phyloP scores from a whole-genome alignment of 345 rosid genomes.

The Pugionium cornutum region DNA sequence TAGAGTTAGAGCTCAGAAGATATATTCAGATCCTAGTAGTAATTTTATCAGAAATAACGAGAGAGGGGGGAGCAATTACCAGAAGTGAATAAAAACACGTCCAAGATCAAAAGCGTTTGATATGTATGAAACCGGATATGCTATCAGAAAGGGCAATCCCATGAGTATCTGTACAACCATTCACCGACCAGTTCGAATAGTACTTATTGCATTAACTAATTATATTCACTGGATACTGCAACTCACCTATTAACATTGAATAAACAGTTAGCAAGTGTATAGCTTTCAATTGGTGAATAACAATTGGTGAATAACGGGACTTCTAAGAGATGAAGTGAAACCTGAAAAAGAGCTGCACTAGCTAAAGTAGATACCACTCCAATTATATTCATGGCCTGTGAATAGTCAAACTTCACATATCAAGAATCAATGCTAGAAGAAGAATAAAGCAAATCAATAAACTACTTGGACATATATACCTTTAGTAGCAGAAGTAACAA shows the following conservation, averaged over 20 bases:
- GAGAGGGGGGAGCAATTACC: constrained; percentile 47
- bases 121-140: constrained; percentile 70
- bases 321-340: constrained; percentile 36
- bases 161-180: constrained; percentile 77
- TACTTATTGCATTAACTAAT: constrained; percentile 31
- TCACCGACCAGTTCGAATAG: constrained; percentile 34
- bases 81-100: constrained; percentile 91
- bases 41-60: background rate
- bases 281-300: constrained; percentile 15
- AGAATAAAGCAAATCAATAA: constrained; percentile 25
- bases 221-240: constrained; percentile 42
- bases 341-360: constrained; percentile 93
- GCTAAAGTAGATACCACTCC: constrained; percentile 78
- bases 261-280: constrained; percentile 35
- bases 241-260: constrained; percentile 61
- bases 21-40: background rate
- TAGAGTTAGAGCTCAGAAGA: constrained; percentile 28
- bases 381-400: constrained; percentile 71
- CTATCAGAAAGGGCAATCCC: constrained; percentile 80
- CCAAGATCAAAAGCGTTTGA: constrained; percentile 94
- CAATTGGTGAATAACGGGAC: constrained; percentile 2
- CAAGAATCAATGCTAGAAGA: constrained; percentile 23
- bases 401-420: constrained; percentile 31
- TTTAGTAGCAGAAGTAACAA: constrained; percentile 73
- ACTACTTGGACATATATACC: constrained; percentile 44